Evolutionary conservation across 495 filamentous ascomycete species (phyloP).

Genomic region (Daldinia loculata): DNA sequence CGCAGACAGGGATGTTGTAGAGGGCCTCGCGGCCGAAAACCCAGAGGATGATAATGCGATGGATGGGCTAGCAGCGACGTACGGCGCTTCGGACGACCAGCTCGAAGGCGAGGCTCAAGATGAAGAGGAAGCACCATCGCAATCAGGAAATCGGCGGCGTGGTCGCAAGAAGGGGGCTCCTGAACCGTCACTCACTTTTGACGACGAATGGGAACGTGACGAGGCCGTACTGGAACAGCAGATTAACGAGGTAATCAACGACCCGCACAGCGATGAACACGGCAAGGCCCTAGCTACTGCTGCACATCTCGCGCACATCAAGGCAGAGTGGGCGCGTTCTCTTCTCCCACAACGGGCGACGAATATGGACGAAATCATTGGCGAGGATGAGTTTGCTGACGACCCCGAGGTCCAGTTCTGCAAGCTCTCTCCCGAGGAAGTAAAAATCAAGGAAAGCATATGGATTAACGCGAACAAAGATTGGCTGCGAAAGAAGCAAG

Average conservation of each 20-base stretch:
- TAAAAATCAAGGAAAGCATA: conserved; percentile 80
- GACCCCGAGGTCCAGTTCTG: conserved; percentile 85
- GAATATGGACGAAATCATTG: conserved; percentile 65
- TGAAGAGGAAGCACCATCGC: conserved; percentile 26
- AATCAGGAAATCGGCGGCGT: conserved; percentile 31
- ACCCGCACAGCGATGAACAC: conserved; percentile 58
- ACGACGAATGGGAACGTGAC: conserved; percentile 59
- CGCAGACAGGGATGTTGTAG: conserved; percentile 31
- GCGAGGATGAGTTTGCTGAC: conserved; percentile 80
- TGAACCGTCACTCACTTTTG: conserved; percentile 45
- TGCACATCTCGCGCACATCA: conserved; percentile 48
- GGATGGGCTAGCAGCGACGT: conserved; percentile 41
- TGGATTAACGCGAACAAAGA: conserved; percentile 96
- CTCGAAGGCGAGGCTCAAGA: conserved; percentile 12
- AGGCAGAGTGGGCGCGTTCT: conserved; percentile 46
- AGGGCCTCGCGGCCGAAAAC: conserved; percentile 50
- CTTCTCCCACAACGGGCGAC: conserved; percentile 35
- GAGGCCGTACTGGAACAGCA: conserved; percentile 59
- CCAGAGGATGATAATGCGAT: conserved; percentile 45
- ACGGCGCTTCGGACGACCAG: conserved; percentile 25
- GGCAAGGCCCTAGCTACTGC: conserved; percentile 56
- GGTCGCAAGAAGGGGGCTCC: conserved; percentile 34
- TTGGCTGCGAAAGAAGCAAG: conserved; percentile 83
- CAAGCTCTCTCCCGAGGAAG: conserved; percentile 73
- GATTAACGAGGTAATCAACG: conserved; percentile 58